A percentile compares a stretch with the other conserved stretches of the same genome.
Conservation (phyloP, 2,329 filamentous ascomycete species). For the Fusarium torulosum region DNA sequence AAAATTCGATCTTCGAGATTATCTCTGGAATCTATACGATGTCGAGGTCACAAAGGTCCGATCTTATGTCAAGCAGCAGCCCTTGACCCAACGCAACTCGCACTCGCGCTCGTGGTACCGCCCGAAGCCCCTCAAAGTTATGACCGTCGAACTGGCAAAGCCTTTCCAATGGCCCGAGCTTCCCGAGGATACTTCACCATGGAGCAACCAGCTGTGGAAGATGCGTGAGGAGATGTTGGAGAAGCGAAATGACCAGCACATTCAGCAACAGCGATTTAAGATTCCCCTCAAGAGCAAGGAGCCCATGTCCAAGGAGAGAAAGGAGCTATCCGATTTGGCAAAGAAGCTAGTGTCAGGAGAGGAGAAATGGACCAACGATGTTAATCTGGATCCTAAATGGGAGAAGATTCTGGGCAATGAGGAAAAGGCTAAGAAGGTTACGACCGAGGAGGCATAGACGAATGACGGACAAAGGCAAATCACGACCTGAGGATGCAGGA, state of each 20-base stretch:
- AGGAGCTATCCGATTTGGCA: slow-evolving; percentile 72
- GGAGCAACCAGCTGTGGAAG: slow-evolving; percentile 73
- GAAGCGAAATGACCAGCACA: slow-evolving; percentile 54
- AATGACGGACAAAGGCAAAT: slow-evolving; percentile 12
- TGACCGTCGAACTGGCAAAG: slow-evolving; percentile 90
- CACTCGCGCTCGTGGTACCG: slow-evolving; percentile 72
- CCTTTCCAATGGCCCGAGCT: slow-evolving; percentile 89
- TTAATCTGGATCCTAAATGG: slow-evolving; percentile 62
- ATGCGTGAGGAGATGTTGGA: slow-evolving; percentile 63
- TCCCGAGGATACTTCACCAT: slow-evolving; percentile 72
- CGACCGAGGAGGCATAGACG: slow-evolving; percentile 43
- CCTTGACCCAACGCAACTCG: slow-evolving; percentile 65
- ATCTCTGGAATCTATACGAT: slow-evolving; percentile 87
- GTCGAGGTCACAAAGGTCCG: slow-evolving; percentile 80
- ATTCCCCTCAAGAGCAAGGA: slow-evolving; percentile 58
- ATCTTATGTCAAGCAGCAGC: slow-evolving; percentile 77
- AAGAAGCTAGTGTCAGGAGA: slow-evolving; percentile 71
- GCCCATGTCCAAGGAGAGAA: slow-evolving; percentile 57
- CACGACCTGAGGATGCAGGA: slow-evolving; percentile 24
- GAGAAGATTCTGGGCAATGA: slow-evolving; percentile 50
- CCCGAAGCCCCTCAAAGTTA: slow-evolving; percentile 83
- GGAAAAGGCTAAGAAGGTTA: slow-evolving; percentile 41
- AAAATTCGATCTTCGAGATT: slow-evolving; percentile 97
- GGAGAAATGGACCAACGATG: slow-evolving; percentile 69
- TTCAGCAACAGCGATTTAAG: slow-evolving; percentile 51